phyloP scores from a whole-genome alignment of 345 rosid species.

The Salix exigua region DNA sequence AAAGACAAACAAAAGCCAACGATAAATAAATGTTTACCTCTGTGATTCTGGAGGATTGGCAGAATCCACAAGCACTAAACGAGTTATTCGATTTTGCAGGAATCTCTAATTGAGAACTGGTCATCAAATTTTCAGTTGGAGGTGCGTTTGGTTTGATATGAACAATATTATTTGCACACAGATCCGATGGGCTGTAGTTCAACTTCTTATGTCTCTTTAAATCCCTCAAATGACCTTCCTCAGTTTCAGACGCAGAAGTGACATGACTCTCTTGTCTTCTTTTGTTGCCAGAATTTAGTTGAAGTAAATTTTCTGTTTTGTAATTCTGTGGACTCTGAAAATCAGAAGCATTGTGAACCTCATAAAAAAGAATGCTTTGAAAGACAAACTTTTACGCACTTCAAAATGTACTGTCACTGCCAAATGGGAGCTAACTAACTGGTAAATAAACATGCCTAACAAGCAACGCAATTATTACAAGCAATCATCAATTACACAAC shows the following conservation, averaged over 20 bases:
- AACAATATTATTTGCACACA: conserved; percentile 2
- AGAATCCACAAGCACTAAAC: conserved; percentile 57
- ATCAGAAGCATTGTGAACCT: background rate
- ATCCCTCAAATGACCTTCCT: conserved; percentile 29
- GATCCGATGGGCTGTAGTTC: conserved; percentile 22
- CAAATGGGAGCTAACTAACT: no score
- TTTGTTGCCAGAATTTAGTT: conserved; percentile 25
- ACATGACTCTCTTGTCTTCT: conserved; percentile 25
- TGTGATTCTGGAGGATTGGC: conserved; percentile 51
- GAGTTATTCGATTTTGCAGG: conserved; percentile 19
- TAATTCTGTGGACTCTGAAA: conserved; percentile 35
- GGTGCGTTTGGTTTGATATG: conserved; percentile 11
- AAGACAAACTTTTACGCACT: background rate
- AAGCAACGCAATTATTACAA: background rate
- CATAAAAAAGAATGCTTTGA: background rate
- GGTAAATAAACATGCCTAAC: no score
- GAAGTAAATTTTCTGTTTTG: conserved; percentile 17
- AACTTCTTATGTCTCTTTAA: conserved; percentile 53
- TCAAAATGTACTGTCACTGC: background rate
- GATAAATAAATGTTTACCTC: conserved; percentile 38
- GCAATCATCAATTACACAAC: background rate
- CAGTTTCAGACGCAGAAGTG: conserved; percentile 34
- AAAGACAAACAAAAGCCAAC: background rate
- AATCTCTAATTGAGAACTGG: conserved; percentile 8
- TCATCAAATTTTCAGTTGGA: conserved; percentile 11